Conservation (phyloP, 1,139 yeast species). For the Taphrina confusa region DNA sequence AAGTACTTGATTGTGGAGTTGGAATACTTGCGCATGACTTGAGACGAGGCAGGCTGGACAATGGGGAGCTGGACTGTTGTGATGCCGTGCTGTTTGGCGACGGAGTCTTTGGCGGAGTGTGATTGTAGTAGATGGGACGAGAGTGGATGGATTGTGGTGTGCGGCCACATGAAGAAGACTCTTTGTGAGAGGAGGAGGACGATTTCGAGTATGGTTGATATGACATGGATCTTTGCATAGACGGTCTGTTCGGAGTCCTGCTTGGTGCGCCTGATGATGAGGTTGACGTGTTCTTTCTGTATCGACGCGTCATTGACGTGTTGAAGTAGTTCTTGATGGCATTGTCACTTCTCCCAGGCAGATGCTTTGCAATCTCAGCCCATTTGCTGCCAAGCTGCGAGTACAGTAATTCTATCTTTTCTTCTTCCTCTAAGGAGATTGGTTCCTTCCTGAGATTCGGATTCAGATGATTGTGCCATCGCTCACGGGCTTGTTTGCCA, state of each 20-base stretch:
- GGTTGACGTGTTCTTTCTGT: not conserved
- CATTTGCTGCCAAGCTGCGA: constrained; percentile 81
- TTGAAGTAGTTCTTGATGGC: constrained; percentile 98
- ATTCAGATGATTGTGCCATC: constrained; percentile 88
- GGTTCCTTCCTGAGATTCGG: constrained; percentile 81
- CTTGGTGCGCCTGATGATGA: not conserved
- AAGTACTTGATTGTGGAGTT: not conserved
- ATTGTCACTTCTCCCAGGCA: constrained; percentile 78
- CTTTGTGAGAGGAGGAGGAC: not conserved
- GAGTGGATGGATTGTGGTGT: constrained; percentile 5
- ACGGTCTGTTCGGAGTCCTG: not conserved
- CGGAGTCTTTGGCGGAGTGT: constrained; percentile 19
- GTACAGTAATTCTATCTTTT: constrained; percentile 74
- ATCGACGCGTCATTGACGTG: constrained; percentile 28
- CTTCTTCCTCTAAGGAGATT: constrained; percentile 81
- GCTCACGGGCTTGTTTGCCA: constrained; percentile 89
- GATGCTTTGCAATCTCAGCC: constrained; percentile 90
- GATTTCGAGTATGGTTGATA: constrained; percentile 8
- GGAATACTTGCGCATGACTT: not conserved
- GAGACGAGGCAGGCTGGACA: not conserved
- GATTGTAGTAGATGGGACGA: constrained; percentile 1
- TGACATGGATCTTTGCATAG: constrained; percentile 14
- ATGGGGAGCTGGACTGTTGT: constrained; percentile 1
- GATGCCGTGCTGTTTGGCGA: constrained; percentile 1
- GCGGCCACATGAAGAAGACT: not conserved